These are phyloP conservation scores for Suillus sp. DNA, from an alignment of 768 basidiomycete species.

Conservation along the genomic window DNA sequence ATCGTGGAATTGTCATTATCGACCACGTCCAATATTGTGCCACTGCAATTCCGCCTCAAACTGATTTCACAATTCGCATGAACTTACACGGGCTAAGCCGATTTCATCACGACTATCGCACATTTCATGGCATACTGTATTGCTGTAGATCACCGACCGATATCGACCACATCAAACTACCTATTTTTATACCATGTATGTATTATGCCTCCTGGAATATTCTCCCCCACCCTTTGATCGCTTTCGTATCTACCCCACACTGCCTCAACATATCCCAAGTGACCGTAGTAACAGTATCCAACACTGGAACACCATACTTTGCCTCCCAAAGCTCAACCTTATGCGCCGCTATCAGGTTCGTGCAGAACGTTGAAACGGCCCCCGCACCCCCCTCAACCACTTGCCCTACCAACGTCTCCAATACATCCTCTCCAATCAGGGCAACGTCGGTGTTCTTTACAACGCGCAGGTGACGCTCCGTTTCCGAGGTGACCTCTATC, in stretches of 20 bases:
- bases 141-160: neutral
- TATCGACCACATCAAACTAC: neutral
- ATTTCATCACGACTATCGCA: neutral
- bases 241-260: constrained; percentile 7
- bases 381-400: constrained; percentile 1
- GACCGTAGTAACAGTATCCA: constrained; percentile 5
- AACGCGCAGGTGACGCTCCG: neutral
- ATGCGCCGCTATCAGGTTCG: neutral
- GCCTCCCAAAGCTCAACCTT: constrained; percentile 4
- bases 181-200: neutral
- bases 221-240: constrained; percentile 5
- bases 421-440: neutral
- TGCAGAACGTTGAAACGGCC: constrained; percentile 5
- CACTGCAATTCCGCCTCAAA: too few relatives aligned
- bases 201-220: constrained; percentile 1
- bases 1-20: neutral
- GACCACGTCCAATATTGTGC: too few relatives aligned
- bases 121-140: neutral
- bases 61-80: too few relatives aligned
- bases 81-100: too few relatives aligned
- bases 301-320: constrained; percentile 3
- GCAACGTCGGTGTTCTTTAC: neutral
- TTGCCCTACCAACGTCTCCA: neutral
- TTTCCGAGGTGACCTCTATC: neutral
- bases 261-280: constrained; percentile 8